Evolutionary conservation across 1,284 basidiomycete species (phyloP).

Genomic region (Caloboletus inedulis): DNA sequence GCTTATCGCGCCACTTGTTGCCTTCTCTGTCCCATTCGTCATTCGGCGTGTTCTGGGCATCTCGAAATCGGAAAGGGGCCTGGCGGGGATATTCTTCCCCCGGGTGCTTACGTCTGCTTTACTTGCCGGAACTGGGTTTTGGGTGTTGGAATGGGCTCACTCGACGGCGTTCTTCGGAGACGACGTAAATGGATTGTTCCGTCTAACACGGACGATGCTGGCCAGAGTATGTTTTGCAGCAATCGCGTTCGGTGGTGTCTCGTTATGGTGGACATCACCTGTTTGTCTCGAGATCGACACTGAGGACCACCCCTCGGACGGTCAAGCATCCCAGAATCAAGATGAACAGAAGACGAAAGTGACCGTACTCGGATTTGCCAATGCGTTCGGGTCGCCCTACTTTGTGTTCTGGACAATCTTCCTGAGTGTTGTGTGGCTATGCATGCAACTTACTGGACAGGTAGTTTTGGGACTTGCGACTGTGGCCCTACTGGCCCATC

Average conservation of each 20-base stretch:
- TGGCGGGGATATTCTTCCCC: conserved; percentile 64
- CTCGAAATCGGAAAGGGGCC: conserved; percentile 72
- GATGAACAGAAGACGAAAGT: conserved; percentile 43
- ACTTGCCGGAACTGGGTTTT: conserved; percentile 59
- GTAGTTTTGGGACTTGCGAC: conserved; percentile 64
- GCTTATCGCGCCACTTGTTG: conserved; percentile 28
- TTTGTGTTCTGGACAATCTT: conserved; percentile 74
- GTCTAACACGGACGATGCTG: conserved; percentile 55
- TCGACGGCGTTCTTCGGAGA: conserved; percentile 45
- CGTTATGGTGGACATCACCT: conserved; percentile 69
- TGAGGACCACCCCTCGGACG: conserved; percentile 12
- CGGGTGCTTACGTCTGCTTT: conserved; percentile 57
- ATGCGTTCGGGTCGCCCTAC: conserved; percentile 87
- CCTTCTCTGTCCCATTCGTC: conserved; percentile 53
- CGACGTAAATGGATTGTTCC: conserved; percentile 38
- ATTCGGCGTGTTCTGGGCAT: conserved; percentile 60
- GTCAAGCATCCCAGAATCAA: conserved; percentile 2
- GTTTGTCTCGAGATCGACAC: conserved; percentile 65
- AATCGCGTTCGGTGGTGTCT: conserved; percentile 51
- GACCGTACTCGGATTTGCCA: conserved; percentile 83
- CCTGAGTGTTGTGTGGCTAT: conserved; percentile 59
- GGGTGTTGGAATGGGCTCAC: conserved; percentile 81
- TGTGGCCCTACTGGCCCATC: conserved; percentile 64
- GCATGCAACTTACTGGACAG: conserved; percentile 80
- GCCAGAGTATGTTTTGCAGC: conserved; percentile 58